Evolutionary conservation across 768 basidiomycete genomes (phyloP).

Genomic region (Hirschioporus abietinus): DNA sequence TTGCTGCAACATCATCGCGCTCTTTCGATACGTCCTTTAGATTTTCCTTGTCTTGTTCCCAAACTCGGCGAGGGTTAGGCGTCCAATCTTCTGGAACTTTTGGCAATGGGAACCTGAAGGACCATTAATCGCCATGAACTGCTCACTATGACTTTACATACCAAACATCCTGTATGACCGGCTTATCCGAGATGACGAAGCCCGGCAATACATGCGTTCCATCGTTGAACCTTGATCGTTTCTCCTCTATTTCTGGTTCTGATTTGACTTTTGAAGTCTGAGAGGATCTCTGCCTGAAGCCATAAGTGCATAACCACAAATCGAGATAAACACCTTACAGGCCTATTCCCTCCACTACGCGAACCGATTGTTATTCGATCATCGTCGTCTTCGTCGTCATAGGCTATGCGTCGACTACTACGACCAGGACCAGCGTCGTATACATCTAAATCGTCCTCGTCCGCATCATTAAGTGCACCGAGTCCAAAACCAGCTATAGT

Average conservation of each 20-base stretch:
- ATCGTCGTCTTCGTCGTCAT: slow-evolving; percentile 70
- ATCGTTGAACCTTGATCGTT: slow-evolving; percentile 55
- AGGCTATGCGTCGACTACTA: slow-evolving; percentile 47
- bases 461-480: slow-evolving; percentile 88
- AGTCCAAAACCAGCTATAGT: slow-evolving; percentile 76
- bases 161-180: slow-evolving; percentile 69
- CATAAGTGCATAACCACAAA: slow-evolving; percentile 28
- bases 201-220: slow-evolving; percentile 70
- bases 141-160: slow-evolving; percentile 27
- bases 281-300: slow-evolving; percentile 6
- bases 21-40: slow-evolving; percentile 40
- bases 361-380: slow-evolving; percentile 41
- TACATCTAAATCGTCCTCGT: slow-evolving; percentile 86
- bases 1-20: slow-evolving; percentile 15
- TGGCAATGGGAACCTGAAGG: slow-evolving; percentile 73
- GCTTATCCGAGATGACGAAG: slow-evolving; percentile 64
- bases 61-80: slow-evolving; percentile 77
- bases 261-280: not conserved
- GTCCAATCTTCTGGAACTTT: slow-evolving; percentile 81
- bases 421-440: slow-evolving; percentile 52
- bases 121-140: slow-evolving; percentile 15
- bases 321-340: slow-evolving; percentile 17
- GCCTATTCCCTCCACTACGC: slow-evolving; percentile 9
- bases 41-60: slow-evolving; percentile 43
- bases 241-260: not conserved